These are phyloP conservation scores for Periconia sp. DNA, from an alignment of 2,329 filamentous ascomycete species.

Conservation along the genomic window DNA sequence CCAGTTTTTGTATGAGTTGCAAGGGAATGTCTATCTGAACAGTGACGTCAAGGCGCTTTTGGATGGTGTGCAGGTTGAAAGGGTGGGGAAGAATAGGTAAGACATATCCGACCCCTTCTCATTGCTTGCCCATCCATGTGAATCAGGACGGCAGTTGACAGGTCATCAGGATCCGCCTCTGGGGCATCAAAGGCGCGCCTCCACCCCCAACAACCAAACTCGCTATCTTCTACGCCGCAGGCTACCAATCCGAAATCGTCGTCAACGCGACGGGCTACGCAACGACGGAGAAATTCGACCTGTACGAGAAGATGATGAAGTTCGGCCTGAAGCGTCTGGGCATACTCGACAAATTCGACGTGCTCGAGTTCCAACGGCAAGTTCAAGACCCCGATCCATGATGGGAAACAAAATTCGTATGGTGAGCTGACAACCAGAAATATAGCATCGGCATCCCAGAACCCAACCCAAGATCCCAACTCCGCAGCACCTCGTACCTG, in stretches of 20 bases:
- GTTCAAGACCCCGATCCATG: too few relatives aligned
- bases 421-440: too few relatives aligned
- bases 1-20: conserved; percentile 56
- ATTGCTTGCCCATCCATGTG: background rate
- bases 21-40: conserved; percentile 54
- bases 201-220: conserved; percentile 51
- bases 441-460: conserved; percentile 35
- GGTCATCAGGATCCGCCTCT: conserved; percentile 37
- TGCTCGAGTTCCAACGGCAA: conserved; percentile 60
- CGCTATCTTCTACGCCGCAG: conserved; percentile 46
- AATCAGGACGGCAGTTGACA: background rate
- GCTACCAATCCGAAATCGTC: conserved; percentile 48
- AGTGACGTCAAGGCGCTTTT: conserved; percentile 53
- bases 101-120: too few relatives aligned
- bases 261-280: conserved; percentile 50
- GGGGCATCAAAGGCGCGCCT: conserved; percentile 47
- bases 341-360: conserved; percentile 51
- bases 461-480: conserved; percentile 31
- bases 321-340: conserved; percentile 49
- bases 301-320: conserved; percentile 57
- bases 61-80: conserved; percentile 38
- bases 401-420: too few relatives aligned
- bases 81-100: conserved; percentile 42
- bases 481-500: conserved; percentile 39
- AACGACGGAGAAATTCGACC: conserved; percentile 56